Evolutionary conservation across 208 protist species (phyloP).

Genomic region (Trichomonas tenax): DNA sequence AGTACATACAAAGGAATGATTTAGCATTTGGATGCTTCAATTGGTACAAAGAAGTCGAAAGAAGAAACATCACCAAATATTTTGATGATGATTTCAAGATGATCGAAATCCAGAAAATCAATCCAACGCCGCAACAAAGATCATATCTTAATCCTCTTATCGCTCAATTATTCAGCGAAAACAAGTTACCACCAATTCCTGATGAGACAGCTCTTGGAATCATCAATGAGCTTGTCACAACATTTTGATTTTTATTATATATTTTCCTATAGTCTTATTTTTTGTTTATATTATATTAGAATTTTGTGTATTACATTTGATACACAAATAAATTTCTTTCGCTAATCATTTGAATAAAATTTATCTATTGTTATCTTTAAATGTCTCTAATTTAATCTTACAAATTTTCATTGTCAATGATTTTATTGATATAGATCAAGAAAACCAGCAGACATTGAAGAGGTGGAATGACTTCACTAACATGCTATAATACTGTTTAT

Average conservation of each 20-base stretch:
- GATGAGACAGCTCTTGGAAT: not conserved
- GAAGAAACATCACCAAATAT: not conserved
- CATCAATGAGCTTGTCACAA: not conserved
- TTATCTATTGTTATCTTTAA: too few species aligned
- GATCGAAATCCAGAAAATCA: not conserved
- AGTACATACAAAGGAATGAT: not conserved
- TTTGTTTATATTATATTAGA: too few species aligned
- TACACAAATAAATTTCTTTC: too few species aligned
- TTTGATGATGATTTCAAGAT: not conserved
- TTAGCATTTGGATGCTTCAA: not conserved
- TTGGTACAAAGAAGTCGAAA: not conserved
- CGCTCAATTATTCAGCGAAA: not conserved
- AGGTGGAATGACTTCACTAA: too few species aligned
- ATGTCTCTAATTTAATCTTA: too few species aligned
- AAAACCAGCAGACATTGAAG: too few species aligned
- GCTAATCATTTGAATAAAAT: too few species aligned
- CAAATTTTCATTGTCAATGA: too few species aligned
- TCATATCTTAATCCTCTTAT: not conserved
- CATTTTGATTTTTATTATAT: not conserved
- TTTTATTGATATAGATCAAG: too few species aligned
- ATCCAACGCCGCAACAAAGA: not conserved
- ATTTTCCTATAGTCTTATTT: too few species aligned
- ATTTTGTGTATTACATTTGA: too few species aligned
- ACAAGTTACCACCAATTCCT: not conserved
- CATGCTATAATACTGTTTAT: too few species aligned